Evolutionary conservation across 352 stramenopile species (phyloP), one percentile per base, ranked within the genome.

Genomic region (Phytophthora pinifolia): DNA sequence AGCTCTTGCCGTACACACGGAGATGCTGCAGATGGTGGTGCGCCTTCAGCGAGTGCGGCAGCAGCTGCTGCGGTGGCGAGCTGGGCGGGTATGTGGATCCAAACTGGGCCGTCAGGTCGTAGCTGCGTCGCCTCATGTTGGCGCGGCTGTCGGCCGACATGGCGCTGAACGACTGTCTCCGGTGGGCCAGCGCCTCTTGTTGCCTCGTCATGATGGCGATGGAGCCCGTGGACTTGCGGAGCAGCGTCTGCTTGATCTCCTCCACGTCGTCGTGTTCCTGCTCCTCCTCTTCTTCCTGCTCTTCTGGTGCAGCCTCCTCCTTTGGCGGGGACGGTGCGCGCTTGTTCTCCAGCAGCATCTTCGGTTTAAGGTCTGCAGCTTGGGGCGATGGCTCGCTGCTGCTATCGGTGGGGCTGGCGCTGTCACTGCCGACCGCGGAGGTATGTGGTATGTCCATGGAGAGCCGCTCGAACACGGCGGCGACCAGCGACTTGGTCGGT

Each of bases 1-100:
- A 52, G 35, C 39, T 72, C 49, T 68, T 74, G 31, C 70, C 74
- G 58, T 89, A 87, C 27, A 83, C 66, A 13, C 74, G 72, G 46
- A 85, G 51, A 30, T 82, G 73, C 43, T 84, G 72, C 18, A 83
- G 46, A 38, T 83, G 71, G 18, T 66, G 39, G 45, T 74, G 67
- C 39, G 70, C 67, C 36, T 71, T 72, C 39, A 68, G 44, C 14
- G 59, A 62, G 32, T 59, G 64, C 14, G 45, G 42, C 18, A 67
- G n/a, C 10, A 55, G 33, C 35, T 46, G 43, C 31, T 29, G 58
- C 34, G 33, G 35, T 18, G 55, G 38, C 3, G 56, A 51, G 2
- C 29, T 46, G 20, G 68, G 62, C n/a, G 62, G 54, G 42, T 61
- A 70, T 12, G 64, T 69, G 46, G 51, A 63, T 6, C 56, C 65